Evolutionary conservation across 495 filamentous ascomycete species (phyloP).

Genomic region (Penicillium cinerascens): DNA sequence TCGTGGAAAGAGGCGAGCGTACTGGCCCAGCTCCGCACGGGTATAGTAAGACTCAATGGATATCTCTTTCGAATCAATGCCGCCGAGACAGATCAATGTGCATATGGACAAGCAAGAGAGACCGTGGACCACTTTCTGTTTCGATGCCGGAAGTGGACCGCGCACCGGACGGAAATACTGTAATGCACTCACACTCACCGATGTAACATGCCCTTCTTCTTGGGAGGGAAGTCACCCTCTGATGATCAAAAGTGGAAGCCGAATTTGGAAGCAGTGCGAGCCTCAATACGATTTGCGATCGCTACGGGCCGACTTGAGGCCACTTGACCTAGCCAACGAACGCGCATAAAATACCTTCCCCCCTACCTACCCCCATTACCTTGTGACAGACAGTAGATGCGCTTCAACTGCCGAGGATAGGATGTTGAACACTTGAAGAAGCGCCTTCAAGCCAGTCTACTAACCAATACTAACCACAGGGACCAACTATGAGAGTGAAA

Average conservation of each 20-base stretch:
- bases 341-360: background rate
- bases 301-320: slow-evolving; percentile 1
- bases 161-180: too few species aligned
- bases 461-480: slow-evolving; percentile 32
- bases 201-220: slow-evolving; percentile 31
- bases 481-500: slow-evolving; percentile 18
- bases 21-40: slow-evolving; percentile 31
- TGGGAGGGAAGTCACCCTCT: slow-evolving; percentile 26
- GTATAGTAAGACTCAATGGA: slow-evolving; percentile 32
- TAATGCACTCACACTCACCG: too few species aligned
- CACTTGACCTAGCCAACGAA: background rate
- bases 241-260: slow-evolving; percentile 30
- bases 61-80: slow-evolving; percentile 29
- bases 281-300: background rate
- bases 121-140: too few species aligned
- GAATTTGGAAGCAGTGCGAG: slow-evolving; percentile 21
- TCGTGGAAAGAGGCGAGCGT: slow-evolving; percentile 31
- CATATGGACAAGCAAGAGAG: slow-evolving; percentile 30
- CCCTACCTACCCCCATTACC: slow-evolving; percentile 3
- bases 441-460: slow-evolving; percentile 25
- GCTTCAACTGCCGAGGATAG: too few species aligned
- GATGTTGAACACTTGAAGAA: too few species aligned
- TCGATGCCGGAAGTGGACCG: too few species aligned
- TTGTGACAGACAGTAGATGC: too few species aligned
- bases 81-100: slow-evolving; percentile 18